Conservation (phyloP, 139 green algal species). For the Coelastrella sp. region DNA sequence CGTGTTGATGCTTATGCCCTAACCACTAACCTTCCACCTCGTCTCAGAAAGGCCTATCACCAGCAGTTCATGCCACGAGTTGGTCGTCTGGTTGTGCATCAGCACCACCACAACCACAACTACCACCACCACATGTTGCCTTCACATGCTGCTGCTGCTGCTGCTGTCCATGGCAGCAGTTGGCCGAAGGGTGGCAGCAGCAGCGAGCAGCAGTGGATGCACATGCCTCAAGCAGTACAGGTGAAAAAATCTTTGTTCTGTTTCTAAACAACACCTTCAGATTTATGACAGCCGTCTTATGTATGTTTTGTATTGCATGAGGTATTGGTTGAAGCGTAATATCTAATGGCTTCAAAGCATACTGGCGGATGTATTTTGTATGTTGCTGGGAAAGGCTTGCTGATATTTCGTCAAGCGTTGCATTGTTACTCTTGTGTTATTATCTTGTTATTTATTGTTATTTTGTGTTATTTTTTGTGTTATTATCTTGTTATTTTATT, state of each 20-base stretch:
- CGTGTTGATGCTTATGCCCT: slow-evolving; percentile 66
- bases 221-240: not conserved
- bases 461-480: not conserved
- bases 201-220: not conserved
- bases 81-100: slow-evolving; percentile 34
- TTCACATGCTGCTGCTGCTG: no score
- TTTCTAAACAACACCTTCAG: not conserved
- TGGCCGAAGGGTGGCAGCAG: not conserved
- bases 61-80: slow-evolving; percentile 46
- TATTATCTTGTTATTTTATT: not conserved
- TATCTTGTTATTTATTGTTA: not conserved
- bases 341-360: no score
- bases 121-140: not conserved
- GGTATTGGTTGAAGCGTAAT: no score
- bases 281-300: not conserved
- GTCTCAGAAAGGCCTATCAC: slow-evolving; percentile 52
- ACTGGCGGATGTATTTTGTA: no score
- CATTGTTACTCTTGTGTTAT: no score
- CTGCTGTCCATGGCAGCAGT: no score
- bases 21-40: slow-evolving; percentile 59
- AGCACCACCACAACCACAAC: slow-evolving; percentile 11
- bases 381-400: no score
- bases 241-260: not conserved
- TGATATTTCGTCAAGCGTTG: no score
- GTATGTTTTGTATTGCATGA: no score